phyloP scores from a whole-genome alignment of 2,329 filamentous ascomycete species.

The Dactylellina drechsleri region DNA sequence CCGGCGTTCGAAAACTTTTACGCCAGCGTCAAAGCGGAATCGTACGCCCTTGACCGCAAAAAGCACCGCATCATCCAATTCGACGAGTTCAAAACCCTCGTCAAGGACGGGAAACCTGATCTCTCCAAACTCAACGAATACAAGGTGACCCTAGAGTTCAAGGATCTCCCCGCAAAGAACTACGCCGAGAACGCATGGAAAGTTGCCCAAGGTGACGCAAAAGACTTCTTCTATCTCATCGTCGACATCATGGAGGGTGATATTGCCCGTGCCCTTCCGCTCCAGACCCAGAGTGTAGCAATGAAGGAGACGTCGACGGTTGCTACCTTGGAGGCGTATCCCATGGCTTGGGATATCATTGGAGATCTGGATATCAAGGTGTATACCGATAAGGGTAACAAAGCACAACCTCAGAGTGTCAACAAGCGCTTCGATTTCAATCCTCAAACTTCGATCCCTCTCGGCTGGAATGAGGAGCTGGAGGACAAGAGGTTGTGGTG shows the following conservation, averaged over 20 bases:
- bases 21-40: no score
- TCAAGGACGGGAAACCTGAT: neutral
- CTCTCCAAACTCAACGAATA: neutral
- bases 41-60: neutral
- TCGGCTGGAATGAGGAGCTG: neutral
- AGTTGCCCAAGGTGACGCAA: neutral
- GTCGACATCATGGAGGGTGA: neutral
- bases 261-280: neutral
- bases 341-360: neutral
- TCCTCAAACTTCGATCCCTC: neutral
- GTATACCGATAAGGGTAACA: neutral
- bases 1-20: no score
- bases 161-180: neutral
- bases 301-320: neutral
- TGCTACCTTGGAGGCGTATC: neutral
- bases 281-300: neutral
- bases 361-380: neutral
- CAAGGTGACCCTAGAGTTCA: neutral
- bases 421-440: neutral
- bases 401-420: neutral
- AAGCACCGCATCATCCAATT: neutral
- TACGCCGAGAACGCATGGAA: neutral
- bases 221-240: conserved; percentile 1
- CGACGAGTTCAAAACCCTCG: neutral
- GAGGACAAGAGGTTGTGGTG: neutral